Evolutionary conservation across 2,329 filamentous ascomycete species (phyloP).

Genomic region (Colletotrichum sp.): DNA sequence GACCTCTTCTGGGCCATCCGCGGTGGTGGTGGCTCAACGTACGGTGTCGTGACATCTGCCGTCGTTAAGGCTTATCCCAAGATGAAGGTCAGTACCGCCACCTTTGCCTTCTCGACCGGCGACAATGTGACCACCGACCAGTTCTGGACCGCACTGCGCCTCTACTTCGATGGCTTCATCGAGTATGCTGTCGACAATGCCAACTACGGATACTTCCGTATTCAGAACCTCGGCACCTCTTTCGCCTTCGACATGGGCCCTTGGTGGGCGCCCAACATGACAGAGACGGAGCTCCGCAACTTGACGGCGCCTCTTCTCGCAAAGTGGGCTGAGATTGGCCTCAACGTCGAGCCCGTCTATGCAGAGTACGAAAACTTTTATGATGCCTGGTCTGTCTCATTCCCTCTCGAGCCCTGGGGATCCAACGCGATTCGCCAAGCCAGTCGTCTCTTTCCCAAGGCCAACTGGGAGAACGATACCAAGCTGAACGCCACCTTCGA

Average conservation of each 20-base stretch:
- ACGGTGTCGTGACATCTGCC: conserved; percentile 59
- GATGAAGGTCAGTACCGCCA: conserved; percentile 44
- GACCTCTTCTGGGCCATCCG: conserved; percentile 71
- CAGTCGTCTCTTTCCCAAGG: conserved; percentile 38
- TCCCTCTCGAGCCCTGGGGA: conserved; percentile 28
- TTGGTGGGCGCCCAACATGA: conserved; percentile 31
- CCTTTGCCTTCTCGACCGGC: conserved; percentile 40
- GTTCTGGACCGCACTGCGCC: conserved; percentile 32
- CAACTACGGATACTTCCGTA: conserved; percentile 29
- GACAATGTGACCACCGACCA: conserved; percentile 25
- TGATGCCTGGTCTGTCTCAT: conserved; percentile 29
- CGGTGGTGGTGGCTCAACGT: conserved; percentile 48
- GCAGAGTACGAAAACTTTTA: conserved; percentile 29
- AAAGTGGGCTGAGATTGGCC: conserved; percentile 33
- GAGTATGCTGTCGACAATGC: conserved; percentile 27
- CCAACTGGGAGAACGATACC: conserved; percentile 31
- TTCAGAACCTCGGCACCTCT: conserved; percentile 26
- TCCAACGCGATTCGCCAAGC: conserved; percentile 26
- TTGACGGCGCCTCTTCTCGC: conserved; percentile 38
- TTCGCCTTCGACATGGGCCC: conserved; percentile 36
- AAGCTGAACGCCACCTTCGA: conserved; percentile 33
- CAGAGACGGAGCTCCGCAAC: conserved; percentile 35
- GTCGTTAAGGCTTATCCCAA: conserved; percentile 56
- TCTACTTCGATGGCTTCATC: conserved; percentile 29
- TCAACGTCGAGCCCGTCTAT: conserved; percentile 29